Base-by-base conservation (phyloP, 345 rosid species). In the Lepidium africanum region DNA sequence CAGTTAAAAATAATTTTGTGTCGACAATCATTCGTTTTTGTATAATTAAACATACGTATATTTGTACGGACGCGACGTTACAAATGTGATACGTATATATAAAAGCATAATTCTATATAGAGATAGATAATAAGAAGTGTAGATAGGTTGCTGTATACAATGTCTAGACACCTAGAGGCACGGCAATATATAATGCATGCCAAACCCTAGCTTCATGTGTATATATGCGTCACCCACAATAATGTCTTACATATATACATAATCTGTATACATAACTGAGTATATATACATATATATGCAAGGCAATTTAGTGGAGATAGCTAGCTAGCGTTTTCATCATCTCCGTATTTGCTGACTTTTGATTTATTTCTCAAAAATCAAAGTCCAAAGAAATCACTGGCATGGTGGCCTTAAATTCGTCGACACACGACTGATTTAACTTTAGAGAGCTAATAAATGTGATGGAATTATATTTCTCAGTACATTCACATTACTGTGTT, bases 281-380 rank as follows among this genome's bases (percentile, higher is more conserved):
- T 21, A 21, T 21, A 21, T 21, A 21, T 21, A 21, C 2, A 21
- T 21, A 21, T 21, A 21, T 21, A 21, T 21, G 23, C 23, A 21
- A 54, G 10, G 55, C 33, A 65, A 72, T 47, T 33, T 56, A 39
- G 52, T 47, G 46, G 59, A 46, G 48, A 38, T 47, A 55, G 53
- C 16, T 70, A 49, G 40, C 50, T 53, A 64, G 30, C 39, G 46
- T 57, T 57, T 53, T 53, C 56, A 3, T 14, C 45, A 62, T 63
- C 63, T 71, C 69, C 69, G 63, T 71, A 62, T 53, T 71, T 71
- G 63, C 63, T 71, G 69, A 71, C 75, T 71, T 71, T 63, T 71
- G 56, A 70, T 42, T 6, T 21, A 10, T 63, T 46, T 21, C 48
- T 17, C 27, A 54, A 43, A 38, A 25, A 42, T 10, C 38, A 43